Evolutionary conservation across 2,329 filamentous ascomycete species (phyloP).

Genomic region (Penicillium brasilianum): DNA sequence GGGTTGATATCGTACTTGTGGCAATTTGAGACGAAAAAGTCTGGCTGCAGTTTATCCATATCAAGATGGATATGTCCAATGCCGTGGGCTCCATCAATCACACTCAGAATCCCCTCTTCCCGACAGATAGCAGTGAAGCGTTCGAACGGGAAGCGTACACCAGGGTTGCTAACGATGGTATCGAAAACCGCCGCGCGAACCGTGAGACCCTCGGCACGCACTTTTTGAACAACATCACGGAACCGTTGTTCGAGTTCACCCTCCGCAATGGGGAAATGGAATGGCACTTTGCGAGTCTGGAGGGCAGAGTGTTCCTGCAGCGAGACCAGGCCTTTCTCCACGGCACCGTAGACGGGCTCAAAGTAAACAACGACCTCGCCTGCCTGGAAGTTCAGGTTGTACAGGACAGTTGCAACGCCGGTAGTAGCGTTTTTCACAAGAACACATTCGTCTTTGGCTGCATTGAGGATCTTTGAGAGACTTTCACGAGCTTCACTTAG

Average conservation of each 20-base stretch:
- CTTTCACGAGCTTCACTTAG: slow-evolving; percentile 69
- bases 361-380: slow-evolving; percentile 80
- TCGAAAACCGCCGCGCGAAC: slow-evolving; percentile 77
- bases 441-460: slow-evolving; percentile 69
- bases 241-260: slow-evolving; percentile 68
- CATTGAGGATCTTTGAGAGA: slow-evolving; percentile 69
- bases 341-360: slow-evolving; percentile 76
- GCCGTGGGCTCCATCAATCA: slow-evolving; percentile 85
- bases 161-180: slow-evolving; percentile 77
- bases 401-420: slow-evolving; percentile 72
- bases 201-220: slow-evolving; percentile 63
- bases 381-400: slow-evolving; percentile 69
- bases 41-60: slow-evolving; percentile 69
- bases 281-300: slow-evolving; percentile 59
- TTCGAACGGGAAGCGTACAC: slow-evolving; percentile 80
- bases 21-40: slow-evolving; percentile 86
- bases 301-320: slow-evolving; percentile 69
- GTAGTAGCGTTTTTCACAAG: slow-evolving; percentile 82
- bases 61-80: slow-evolving; percentile 79
- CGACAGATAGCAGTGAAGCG: slow-evolving; percentile 67
- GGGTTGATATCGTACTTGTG: slow-evolving; percentile 64
- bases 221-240: slow-evolving; percentile 59
- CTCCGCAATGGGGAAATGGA: slow-evolving; percentile 73
- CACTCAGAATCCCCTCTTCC: slow-evolving; percentile 69
- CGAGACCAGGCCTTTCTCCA: slow-evolving; percentile 74